These are phyloP conservation scores for Populus trichocarpa DNA, from an alignment of 441 rosid species.

Conservation along the genomic window DNA sequence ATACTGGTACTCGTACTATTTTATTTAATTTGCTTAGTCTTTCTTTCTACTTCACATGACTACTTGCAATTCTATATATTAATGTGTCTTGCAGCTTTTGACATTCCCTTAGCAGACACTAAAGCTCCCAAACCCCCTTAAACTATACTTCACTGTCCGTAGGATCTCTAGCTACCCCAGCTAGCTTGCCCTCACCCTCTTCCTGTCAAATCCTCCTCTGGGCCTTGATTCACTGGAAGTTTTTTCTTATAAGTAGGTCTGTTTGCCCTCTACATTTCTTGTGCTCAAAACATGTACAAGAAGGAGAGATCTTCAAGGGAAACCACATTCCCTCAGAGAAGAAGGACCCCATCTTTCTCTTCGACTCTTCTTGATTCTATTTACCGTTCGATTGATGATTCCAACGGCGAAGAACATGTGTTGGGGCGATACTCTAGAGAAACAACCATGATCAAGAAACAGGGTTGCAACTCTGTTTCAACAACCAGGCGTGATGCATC, in stretches of 20 bases:
- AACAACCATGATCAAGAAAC: conserved; percentile 27
- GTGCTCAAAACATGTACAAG: conserved; percentile 24
- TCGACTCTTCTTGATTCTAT: conserved; percentile 72
- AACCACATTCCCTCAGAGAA: conserved; percentile 37
- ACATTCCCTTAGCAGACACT: conserved; percentile 53
- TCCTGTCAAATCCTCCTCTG: background rate
- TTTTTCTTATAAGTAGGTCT: conserved; percentile 13
- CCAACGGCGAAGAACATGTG: conserved; percentile 24
- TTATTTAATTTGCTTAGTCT: background rate
- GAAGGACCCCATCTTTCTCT: conserved; percentile 78
- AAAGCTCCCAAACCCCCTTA: conserved; percentile 12
- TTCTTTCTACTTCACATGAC: conserved; percentile 38
- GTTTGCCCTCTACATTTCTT: background rate
- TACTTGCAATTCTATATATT: conserved; percentile 27
- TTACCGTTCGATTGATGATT: conserved; percentile 63
- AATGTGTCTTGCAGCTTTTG: conserved; percentile 58
- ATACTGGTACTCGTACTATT: background rate
- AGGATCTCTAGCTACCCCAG: background rate
- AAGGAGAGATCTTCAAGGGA: conserved; percentile 26
- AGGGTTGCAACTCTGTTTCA: conserved; percentile 18
- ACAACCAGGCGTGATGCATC: background rate
- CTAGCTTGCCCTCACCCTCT: background rate
- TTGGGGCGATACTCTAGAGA: conserved; percentile 10
- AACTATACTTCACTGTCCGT: conserved; percentile 22
- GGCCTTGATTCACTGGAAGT: background rate